A percentile compares a stretch with the other conserved stretches of the same genome.
Conservation (phyloP, 2,329 filamentous ascomycete species). For the Phialophora expanda region DNA sequence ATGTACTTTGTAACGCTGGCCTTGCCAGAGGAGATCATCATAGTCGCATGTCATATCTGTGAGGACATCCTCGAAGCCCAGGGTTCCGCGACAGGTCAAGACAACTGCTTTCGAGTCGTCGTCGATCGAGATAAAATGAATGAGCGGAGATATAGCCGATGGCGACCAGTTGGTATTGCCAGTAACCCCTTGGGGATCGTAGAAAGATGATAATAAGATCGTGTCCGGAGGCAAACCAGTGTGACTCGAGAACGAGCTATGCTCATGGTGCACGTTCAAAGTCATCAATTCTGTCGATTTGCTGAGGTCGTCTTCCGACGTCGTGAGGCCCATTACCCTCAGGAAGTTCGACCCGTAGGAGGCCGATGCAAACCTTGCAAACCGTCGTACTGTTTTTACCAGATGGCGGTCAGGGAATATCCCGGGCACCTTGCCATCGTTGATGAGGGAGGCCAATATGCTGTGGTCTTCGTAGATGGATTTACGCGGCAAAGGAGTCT, state of each 20-base stretch:
- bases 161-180: conserved; percentile 60
- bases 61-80: conserved; percentile 75
- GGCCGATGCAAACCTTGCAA: conserved; percentile 54
- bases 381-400: conserved; percentile 53
- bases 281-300: conserved; percentile 43
- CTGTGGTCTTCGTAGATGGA: conserved; percentile 54
- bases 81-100: conserved; percentile 72
- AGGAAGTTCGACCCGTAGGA: conserved; percentile 55
- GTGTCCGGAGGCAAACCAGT: conserved; percentile 53
- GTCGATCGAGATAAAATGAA: conserved; percentile 75
- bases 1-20: conserved; percentile 70
- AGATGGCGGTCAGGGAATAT: conserved; percentile 54
- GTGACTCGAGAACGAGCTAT: conserved; percentile 53
- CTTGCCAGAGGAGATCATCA: conserved; percentile 68
- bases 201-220: conserved; percentile 70
- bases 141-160: conserved; percentile 67
- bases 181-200: conserved; percentile 67
- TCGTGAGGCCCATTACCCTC: conserved; percentile 52
- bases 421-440: conserved; percentile 52
- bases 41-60: conserved; percentile 78
- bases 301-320: conserved; percentile 37
- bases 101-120: conserved; percentile 74
- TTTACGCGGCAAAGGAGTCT: conserved; percentile 47
- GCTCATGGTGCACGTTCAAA: conserved; percentile 49
- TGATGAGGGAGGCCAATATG: conserved; percentile 51